Base-by-base conservation (phyloP, 805 yeast species). In the Candida nitratophila region DNA sequence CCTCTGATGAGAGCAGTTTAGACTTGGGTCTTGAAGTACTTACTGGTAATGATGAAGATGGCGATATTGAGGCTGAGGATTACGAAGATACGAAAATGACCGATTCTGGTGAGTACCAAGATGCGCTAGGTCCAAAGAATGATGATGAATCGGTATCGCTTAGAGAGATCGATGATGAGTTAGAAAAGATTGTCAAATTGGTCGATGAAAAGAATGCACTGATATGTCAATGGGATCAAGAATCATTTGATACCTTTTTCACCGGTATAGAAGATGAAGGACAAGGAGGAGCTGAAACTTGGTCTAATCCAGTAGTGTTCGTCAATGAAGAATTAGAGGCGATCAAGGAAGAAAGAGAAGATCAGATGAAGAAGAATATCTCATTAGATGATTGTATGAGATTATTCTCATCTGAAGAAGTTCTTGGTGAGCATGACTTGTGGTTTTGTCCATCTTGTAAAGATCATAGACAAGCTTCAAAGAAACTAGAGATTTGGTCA, bases 381-480 rank as follows among this genome's bases (percentile, higher is more conserved):
- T 68, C 85, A 0, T 69, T 91, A 17, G 76, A 79, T 49, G 91
- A 86, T 52, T 91, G 98, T 57, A 60, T 91, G 39, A 73, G 74
- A 19, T 58, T 79, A 46, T 91, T 91, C 55, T 78, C 95, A 17
- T 75, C 77, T 41, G 83, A 95, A 0, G 99, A 91, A 60, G 78
- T 89, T 2, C 70, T 91, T 38, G 87, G 96, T 14, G 84, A 86
- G 41, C 83, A 87, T 43, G 98, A 91, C 63, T 69, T 88, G 30
- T 91, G 98, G 98, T 90, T 82, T 55, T 91, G 99, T 61, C 95
- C 96, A 1, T 65, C 70, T 12, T 91, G 99, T 68, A 79, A 85
- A 55, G 93, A 86, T 42, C 96, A 88, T 55, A 77, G 89, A 47
- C 88, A 86, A 52, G 98, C 98, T 0, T 80, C 95, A 1, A 91